Percentiles rank a stretch among this genome's conserved stretches.
These are phyloP conservation scores for Solanum sparsipilum DNA, from an alignment of 257 asterid species.

Conservation along the genomic window DNA sequence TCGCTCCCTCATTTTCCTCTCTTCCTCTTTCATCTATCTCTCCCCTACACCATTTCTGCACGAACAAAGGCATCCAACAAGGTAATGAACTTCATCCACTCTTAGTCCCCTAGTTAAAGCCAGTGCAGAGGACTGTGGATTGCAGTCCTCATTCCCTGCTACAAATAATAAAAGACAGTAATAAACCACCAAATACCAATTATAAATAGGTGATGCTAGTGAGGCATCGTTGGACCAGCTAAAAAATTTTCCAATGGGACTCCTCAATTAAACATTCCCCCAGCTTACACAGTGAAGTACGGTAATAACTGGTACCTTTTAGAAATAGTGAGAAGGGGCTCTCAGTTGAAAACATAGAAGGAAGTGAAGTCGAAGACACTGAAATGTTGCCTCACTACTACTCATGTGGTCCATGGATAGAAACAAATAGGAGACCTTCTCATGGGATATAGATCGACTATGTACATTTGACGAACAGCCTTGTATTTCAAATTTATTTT, in stretches of 20 bases:
- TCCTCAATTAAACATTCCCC: background rate
- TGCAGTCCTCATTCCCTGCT: background rate
- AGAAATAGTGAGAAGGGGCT: background rate
- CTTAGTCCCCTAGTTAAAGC: background rate
- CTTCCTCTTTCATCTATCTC: background rate
- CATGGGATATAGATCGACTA: background rate
- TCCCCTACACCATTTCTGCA: background rate
- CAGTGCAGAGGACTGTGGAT: background rate
- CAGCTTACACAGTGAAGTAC: background rate
- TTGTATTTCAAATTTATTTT: background rate
- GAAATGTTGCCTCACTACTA: background rate
- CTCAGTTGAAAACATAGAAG: background rate
- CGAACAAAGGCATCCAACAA: background rate
- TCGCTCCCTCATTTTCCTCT: background rate
- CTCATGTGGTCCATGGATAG: background rate
- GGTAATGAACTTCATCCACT: conserved; percentile 1
- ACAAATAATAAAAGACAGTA: background rate
- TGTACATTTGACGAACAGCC: background rate
- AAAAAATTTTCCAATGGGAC: background rate
- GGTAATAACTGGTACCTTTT: background rate
- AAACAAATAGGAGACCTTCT: background rate
- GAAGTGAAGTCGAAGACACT: background rate
- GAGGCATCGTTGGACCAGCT: background rate
- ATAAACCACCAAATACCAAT: background rate
- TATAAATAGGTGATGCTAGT: background rate